These are phyloP conservation scores for Penicillium sp. DNA, from an alignment of 2,329 filamentous ascomycete genomes.

Conservation along the genomic window DNA sequence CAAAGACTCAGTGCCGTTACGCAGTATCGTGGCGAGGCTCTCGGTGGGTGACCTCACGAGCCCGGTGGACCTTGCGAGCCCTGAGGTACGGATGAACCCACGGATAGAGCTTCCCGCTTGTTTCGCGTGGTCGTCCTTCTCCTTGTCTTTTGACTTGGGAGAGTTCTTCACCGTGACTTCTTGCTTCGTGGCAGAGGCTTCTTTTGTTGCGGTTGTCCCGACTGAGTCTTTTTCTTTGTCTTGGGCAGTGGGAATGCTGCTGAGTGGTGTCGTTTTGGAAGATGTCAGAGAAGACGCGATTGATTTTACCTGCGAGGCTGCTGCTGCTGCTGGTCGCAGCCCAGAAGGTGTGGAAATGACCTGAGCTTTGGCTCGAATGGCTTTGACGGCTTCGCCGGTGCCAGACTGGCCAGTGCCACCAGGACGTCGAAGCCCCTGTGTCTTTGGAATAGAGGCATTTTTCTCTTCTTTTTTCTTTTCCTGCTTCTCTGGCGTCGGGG, in stretches of 20 bases:
- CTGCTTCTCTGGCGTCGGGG: conserved; percentile 10
- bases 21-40: conserved; percentile 21
- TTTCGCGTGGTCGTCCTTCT: conserved; percentile 3
- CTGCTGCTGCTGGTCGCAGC: conserved; percentile 25
- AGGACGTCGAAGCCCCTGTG: conserved; percentile 19
- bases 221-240: conserved; percentile 5
- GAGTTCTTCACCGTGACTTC: background rate
- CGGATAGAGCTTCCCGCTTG: conserved; percentile 27
- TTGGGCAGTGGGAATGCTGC: conserved; percentile 15
- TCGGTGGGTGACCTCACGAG: conserved; percentile 29
- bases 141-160: background rate
- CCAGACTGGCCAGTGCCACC: conserved; percentile 20
- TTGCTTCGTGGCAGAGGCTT: background rate
- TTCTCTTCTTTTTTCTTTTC: conserved; percentile 17
- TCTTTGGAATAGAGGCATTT: conserved; percentile 16
- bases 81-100: conserved; percentile 40
- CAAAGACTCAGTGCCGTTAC: conserved; percentile 23
- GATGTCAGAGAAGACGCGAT: conserved; percentile 20
- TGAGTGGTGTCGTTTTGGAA: conserved; percentile 17
- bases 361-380: conserved; percentile 27
- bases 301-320: conserved; percentile 25
- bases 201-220: background rate
- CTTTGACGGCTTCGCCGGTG: conserved; percentile 29
- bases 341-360: conserved; percentile 26
- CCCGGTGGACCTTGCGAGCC: conserved; percentile 27